These are phyloP conservation scores for Aureobasidium mangrovei DNA, from an alignment of 2,329 filamentous ascomycete genomes.

Conservation along the genomic window DNA sequence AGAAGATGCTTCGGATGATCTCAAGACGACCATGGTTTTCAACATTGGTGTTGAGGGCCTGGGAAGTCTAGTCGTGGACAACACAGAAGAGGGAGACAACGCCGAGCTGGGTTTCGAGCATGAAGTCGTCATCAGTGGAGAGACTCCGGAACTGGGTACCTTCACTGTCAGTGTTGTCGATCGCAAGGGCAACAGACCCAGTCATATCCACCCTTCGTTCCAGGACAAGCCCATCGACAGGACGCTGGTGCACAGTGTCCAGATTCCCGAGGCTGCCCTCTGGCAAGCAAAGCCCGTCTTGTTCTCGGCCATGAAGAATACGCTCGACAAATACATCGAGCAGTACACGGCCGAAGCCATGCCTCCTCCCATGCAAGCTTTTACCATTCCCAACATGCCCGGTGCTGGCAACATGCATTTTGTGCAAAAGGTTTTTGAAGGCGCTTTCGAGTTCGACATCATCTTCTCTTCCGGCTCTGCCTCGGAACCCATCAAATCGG, in stretches of 20 bases:
- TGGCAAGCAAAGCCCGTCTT: constrained; percentile 73
- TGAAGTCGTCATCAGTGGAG: constrained; percentile 61
- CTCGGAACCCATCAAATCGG: constrained; percentile 24
- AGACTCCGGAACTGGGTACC: constrained; percentile 62
- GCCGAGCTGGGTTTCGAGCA: constrained; percentile 50
- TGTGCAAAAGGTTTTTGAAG: constrained; percentile 85
- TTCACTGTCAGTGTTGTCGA: constrained; percentile 70
- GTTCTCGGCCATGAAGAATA: constrained; percentile 55
- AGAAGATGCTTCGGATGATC: constrained; percentile 53
- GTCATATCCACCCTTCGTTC: constrained; percentile 53
- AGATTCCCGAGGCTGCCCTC: constrained; percentile 56
- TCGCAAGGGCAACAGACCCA: constrained; percentile 51
- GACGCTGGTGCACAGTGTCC: constrained; percentile 66
- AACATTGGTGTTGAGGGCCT: constrained; percentile 73
- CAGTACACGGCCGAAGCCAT: constrained; percentile 56
- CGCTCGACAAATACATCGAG: constrained; percentile 50
- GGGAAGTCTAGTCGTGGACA: constrained; percentile 55
- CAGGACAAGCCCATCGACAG: constrained; percentile 63
- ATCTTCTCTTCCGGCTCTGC: constrained; percentile 74
- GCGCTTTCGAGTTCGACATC: constrained; percentile 84
- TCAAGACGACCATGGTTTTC: constrained; percentile 72
- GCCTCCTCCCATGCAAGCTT: constrained; percentile 77
- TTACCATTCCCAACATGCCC: constrained; percentile 64
- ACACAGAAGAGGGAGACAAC: constrained; percentile 40
- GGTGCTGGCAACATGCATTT: constrained; percentile 72